These are phyloP conservation scores for Secale cereale DNA, from an alignment of 176 grass and related monocot genomes.

Conservation along the genomic window DNA sequence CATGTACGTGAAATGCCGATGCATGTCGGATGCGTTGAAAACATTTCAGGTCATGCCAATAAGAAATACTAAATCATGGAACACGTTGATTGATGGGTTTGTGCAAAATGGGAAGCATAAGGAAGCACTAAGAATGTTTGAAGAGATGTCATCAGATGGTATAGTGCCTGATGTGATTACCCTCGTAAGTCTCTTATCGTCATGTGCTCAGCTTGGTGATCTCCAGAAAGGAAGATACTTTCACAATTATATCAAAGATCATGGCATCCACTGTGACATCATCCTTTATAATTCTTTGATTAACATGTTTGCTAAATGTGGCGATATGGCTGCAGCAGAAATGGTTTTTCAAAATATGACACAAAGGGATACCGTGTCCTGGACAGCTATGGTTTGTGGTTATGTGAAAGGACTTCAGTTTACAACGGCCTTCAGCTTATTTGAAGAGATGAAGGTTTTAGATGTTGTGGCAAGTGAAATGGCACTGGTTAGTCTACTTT, in stretches of 20 bases:
- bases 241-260: constrained; percentile 43
- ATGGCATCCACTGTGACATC: constrained; percentile 30
- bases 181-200: constrained; percentile 47
- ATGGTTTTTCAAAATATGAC: constrained; percentile 49
- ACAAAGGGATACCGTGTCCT: constrained; percentile 61
- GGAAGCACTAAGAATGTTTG: constrained; percentile 46
- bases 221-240: constrained; percentile 48
- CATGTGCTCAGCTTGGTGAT: constrained; percentile 69
- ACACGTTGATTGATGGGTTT: constrained; percentile 60
- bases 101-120: constrained; percentile 45
- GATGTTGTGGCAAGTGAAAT: constrained; percentile 55
- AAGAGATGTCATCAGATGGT: constrained; percentile 42
- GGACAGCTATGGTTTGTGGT: constrained; percentile 78
- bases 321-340: constrained; percentile 53
- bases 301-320: constrained; percentile 90
- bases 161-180: constrained; percentile 49
- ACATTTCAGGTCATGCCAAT: constrained; percentile 42
- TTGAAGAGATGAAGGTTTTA: constrained; percentile 62
- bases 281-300: constrained; percentile 71
- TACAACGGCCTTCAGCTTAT: constrained; percentile 54
- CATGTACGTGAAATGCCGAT: constrained; percentile 58
- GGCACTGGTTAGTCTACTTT: constrained; percentile 71
- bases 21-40: constrained; percentile 43
- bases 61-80: constrained; percentile 69
- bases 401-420: constrained; percentile 55